Conservation (phyloP, 2,329 filamentous ascomycete species). For the Davidsoniella australis region DNA sequence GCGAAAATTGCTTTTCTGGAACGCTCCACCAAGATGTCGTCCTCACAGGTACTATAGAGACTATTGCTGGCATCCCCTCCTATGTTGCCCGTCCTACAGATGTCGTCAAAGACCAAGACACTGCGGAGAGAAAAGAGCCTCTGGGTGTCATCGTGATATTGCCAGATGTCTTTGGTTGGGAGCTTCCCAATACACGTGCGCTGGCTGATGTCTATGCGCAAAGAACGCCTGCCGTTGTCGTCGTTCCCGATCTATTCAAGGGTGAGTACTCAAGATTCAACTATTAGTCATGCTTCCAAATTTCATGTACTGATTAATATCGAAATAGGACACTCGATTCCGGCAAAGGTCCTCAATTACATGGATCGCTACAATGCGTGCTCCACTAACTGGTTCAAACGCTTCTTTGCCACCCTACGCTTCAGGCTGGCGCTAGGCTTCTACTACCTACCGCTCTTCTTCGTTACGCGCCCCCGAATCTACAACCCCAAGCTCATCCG, state of each 20-base stretch:
- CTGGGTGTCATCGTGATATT: slow-evolving; percentile 33
- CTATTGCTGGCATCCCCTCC: slow-evolving; percentile 15
- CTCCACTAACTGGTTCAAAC: neutral
- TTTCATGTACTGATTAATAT: neutral
- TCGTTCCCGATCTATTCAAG: slow-evolving; percentile 35
- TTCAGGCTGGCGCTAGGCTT: neutral
- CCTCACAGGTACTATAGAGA: slow-evolving; percentile 15
- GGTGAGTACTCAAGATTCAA: slow-evolving; percentile 14
- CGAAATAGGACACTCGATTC: slow-evolving; percentile 16
- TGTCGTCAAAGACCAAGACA: slow-evolving; percentile 3
- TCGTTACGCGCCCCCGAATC: slow-evolving; percentile 16
- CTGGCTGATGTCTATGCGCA: slow-evolving; percentile 34
- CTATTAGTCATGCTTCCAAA: neutral
- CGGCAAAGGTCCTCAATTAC: slow-evolving; percentile 16
- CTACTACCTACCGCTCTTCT: slow-evolving; percentile 17
- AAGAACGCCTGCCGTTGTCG: slow-evolving; percentile 29
- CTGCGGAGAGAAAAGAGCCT: slow-evolving; percentile 11
- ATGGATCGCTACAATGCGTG: slow-evolving; percentile 14
- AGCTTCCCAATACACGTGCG: slow-evolving; percentile 31
- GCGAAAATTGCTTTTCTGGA: slow-evolving; percentile 15
- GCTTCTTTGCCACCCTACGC: neutral
- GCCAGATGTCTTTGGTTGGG: slow-evolving; percentile 36
- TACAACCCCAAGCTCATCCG: slow-evolving; percentile 17
- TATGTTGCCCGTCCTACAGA: slow-evolving; percentile 16
- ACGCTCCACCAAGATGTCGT: slow-evolving; percentile 14